These are phyloP conservation scores for Gossypium lobatum DNA, from an alignment of 441 rosid species.

Conservation along the genomic window DNA sequence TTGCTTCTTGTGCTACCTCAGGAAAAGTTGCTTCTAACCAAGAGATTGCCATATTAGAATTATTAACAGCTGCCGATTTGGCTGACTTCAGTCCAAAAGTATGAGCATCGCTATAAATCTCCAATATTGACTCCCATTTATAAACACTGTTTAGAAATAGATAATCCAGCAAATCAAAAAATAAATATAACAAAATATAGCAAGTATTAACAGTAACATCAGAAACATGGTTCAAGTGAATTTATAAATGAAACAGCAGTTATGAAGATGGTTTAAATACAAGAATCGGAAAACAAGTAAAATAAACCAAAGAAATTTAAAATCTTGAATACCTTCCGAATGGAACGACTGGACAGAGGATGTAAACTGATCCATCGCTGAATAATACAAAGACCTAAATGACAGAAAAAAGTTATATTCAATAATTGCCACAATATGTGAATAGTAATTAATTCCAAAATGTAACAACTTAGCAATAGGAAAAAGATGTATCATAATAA, in stretches of 20 bases:
- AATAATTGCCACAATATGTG: background rate
- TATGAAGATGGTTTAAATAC: background rate
- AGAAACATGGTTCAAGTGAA: background rate
- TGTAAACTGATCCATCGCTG: conserved; percentile 76
- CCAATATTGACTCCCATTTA: conserved; percentile 78
- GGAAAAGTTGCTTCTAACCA: conserved; percentile 96
- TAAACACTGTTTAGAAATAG: conserved; percentile 44
- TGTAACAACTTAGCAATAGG: background rate
- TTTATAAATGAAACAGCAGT: background rate
- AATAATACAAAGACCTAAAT: conserved; percentile 76
- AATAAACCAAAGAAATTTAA: background rate
- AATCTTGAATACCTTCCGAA: conserved; percentile 67
- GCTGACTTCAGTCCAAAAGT: conserved; percentile 61
- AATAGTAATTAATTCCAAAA: conserved; percentile 4
- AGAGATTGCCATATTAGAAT: conserved; percentile 74
- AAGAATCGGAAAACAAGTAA: background rate
- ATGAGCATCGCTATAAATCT: conserved; percentile 79
- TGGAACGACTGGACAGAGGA: conserved; percentile 87
- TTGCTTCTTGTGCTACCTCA: conserved; percentile 52
- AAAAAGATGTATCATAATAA: background rate
- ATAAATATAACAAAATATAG: conserved; percentile 11
- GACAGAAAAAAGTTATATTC: background rate
- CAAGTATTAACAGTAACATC: background rate
- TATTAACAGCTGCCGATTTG: conserved; percentile 52
- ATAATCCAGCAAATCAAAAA: conserved; percentile 18